Conservation (phyloP, 495 filamentous ascomycete genomes). For the Darksidea phi region DNA sequence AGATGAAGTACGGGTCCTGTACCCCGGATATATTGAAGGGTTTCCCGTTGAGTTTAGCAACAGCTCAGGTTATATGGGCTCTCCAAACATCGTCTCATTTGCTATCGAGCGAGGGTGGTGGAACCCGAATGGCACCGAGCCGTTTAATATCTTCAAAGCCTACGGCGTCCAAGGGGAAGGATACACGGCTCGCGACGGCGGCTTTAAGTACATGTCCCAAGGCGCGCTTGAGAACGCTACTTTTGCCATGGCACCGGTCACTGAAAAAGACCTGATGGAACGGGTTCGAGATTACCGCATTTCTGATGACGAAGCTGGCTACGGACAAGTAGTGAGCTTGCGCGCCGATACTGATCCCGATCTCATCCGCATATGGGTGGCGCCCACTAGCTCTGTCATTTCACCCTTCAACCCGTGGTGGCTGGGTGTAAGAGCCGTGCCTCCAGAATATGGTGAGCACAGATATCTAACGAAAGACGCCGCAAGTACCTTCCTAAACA, state of each 20-base stretch:
- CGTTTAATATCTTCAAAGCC: conserved; percentile 9
- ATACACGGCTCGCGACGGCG: neutral
- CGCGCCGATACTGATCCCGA: neutral
- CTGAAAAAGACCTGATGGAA: conserved; percentile 2
- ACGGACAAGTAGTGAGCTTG: conserved; percentile 8
- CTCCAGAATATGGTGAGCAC: neutral
- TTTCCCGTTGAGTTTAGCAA: neutral
- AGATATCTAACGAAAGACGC: conserved; percentile 5
- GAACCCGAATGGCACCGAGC: neutral
- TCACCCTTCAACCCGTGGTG: neutral
- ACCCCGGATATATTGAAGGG: conserved; percentile 11
- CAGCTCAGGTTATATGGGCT: conserved; percentile 6
- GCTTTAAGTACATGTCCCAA: conserved; percentile 10
- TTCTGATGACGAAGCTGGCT: conserved; percentile 13
- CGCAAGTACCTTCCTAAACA: neutral
- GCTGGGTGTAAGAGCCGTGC: neutral
- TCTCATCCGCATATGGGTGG: conserved; percentile 2
- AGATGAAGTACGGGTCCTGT: neutral
- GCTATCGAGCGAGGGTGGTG: conserved; percentile 5
- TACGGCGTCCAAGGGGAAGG: conserved; percentile 2
- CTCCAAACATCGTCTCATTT: conserved; percentile 4
- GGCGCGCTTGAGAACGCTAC: conserved; percentile 4
- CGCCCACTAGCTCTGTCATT: neutral
- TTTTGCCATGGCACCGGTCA: conserved; percentile 7
- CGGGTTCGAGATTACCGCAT: conserved; percentile 6